These are phyloP conservation scores for Cyclospora cayetanensis DNA, from an alignment of 169 alveolate species.

Conservation along the genomic window DNA sequence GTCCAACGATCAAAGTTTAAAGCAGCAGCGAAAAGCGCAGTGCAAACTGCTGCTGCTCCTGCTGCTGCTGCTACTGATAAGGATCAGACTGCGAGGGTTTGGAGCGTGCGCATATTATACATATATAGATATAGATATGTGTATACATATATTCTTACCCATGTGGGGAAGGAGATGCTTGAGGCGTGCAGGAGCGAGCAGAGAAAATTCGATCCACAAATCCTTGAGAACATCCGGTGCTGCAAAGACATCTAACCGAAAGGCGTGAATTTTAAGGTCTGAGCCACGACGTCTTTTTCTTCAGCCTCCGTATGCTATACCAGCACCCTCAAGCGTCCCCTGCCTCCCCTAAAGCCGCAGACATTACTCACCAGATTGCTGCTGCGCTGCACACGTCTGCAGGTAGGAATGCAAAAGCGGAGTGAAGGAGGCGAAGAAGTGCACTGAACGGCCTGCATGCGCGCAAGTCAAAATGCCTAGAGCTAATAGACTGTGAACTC, in stretches of 20 bases:
- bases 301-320: too few relatives aligned
- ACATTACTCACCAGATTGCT: slow-evolving; percentile 28
- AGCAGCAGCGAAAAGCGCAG: too few relatives aligned
- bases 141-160: too few relatives aligned
- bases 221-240: slow-evolving; percentile 46
- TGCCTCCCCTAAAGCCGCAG: not conserved
- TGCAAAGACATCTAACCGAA: slow-evolving; percentile 11
- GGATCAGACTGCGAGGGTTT: too few relatives aligned
- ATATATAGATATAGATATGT: too few relatives aligned
- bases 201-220: slow-evolving; percentile 62
- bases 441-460: slow-evolving; percentile 39
- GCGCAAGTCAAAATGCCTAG: too few relatives aligned
- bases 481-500: too few relatives aligned
- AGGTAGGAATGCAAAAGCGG: slow-evolving; percentile 35
- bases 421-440: slow-evolving; percentile 26
- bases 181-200: slow-evolving; percentile 70
- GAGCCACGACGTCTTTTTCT: too few relatives aligned
- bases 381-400: slow-evolving; percentile 50
- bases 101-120: too few relatives aligned
- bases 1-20: too few relatives aligned
- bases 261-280: not conserved
- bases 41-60: too few relatives aligned
- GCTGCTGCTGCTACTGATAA: too few relatives aligned
- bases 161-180: slow-evolving; percentile 69
- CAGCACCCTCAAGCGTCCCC: not conserved